A percentile compares a stretch with the other conserved stretches of the same genome.
These are phyloP conservation scores for Saccharum officinarum DNA, from an alignment of 176 grass and related monocot genomes.

Conservation along the genomic window DNA sequence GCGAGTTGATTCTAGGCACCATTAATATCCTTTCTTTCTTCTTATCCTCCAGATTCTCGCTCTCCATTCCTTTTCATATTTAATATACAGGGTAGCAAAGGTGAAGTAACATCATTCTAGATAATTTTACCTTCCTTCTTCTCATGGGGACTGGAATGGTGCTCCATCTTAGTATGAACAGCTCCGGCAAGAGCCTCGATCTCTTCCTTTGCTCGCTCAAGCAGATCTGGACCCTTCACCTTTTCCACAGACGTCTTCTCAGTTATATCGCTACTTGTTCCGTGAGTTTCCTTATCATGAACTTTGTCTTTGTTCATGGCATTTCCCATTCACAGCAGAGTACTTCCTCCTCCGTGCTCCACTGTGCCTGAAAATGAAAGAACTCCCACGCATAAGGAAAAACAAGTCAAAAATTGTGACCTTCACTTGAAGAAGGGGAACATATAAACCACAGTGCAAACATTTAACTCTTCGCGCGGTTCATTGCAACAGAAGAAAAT, in stretches of 20 bases:
- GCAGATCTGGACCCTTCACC: slow-evolving; percentile 70
- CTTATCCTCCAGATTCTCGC: not conserved
- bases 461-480: not conserved
- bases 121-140: slow-evolving; percentile 50
- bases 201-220: slow-evolving; percentile 83
- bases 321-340: not conserved
- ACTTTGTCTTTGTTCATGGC: slow-evolving; percentile 35
- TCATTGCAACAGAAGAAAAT: not conserved
- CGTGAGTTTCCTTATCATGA: slow-evolving; percentile 74
- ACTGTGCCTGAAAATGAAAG: not conserved
- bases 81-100: not conserved
- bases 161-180: slow-evolving; percentile 59
- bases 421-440: not conserved
- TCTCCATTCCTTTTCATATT: not conserved
- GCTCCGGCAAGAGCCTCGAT: slow-evolving; percentile 50
- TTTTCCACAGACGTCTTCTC: slow-evolving; percentile 42
- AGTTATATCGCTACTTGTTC: slow-evolving; percentile 52
- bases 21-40: not conserved
- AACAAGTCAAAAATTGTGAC: not conserved
- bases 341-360: not conserved
- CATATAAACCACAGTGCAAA: not conserved
- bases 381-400: not conserved
- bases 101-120: not conserved
- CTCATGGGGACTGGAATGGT: slow-evolving; percentile 30
- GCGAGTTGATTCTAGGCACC: not conserved